These are phyloP conservation scores for Naegleria fowleri DNA, from an alignment of 208 protist genomes.

Conservation along the genomic window DNA sequence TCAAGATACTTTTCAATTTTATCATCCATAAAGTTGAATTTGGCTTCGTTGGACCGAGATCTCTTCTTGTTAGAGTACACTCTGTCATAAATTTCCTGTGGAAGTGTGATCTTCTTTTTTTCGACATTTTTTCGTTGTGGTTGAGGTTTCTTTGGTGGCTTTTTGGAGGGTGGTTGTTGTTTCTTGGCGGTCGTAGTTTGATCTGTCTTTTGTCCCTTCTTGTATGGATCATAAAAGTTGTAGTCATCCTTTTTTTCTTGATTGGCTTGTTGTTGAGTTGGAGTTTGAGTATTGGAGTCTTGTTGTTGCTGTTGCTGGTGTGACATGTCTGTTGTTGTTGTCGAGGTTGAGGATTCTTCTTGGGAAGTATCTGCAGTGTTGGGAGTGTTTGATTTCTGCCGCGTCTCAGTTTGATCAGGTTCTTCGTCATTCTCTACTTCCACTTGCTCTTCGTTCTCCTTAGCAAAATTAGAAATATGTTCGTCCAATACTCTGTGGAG, in stretches of 20 bases:
- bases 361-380: no score
- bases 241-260: not conserved
- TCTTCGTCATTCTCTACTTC: no score
- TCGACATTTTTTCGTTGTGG: not conserved
- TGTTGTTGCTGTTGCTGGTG: no score
- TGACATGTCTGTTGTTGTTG: not conserved
- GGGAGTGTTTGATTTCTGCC: no score
- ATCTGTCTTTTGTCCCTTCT: not conserved
- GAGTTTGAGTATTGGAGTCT: no score
- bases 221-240: not conserved
- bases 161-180: not conserved
- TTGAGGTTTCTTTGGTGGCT: not conserved
- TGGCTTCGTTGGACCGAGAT: not conserved
- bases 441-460: no score
- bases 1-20: not conserved
- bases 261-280: not conserved
- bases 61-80: not conserved
- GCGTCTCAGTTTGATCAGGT: no score
- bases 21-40: not conserved
- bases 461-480: no score
- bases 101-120: not conserved
- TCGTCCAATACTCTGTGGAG: no score
- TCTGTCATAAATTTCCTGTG: not conserved
- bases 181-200: not conserved
- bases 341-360: no score